Percentiles rank a stretch among this genome's conserved stretches.
Evolutionary conservation across 805 yeast genomes (phyloP).

Genomic region (Cyberlindnera euphorbiiphila): DNA sequence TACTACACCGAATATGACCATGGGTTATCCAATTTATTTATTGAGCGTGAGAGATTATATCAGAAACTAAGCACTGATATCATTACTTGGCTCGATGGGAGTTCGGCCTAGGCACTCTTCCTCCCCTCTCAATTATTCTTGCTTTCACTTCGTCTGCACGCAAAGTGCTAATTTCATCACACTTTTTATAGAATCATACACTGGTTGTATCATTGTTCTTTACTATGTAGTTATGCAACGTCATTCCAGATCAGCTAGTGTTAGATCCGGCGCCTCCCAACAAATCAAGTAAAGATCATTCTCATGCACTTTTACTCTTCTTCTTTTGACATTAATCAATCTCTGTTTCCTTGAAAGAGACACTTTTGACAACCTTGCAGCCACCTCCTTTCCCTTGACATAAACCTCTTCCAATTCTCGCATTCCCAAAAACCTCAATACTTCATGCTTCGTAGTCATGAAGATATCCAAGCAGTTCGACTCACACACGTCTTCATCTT

Average conservation of each 20-base stretch:
- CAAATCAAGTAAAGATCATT: conserved; percentile 12
- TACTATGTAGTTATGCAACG: no score
- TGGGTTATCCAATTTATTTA: conserved; percentile 20
- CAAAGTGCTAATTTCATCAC: neutral
- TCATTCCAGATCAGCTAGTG: conserved; percentile 9
- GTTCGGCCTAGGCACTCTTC: neutral
- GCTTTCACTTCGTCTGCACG: neutral
- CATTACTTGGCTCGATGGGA: conserved; percentile 20
- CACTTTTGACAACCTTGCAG: conserved; percentile 7
- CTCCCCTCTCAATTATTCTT: neutral
- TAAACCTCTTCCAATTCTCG: conserved; percentile 25
- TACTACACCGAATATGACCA: conserved; percentile 15
- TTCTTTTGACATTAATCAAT: conserved; percentile 15
- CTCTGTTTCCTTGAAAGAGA: conserved; percentile 5
- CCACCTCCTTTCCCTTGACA: conserved; percentile 11
- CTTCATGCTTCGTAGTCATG: conserved; percentile 11
- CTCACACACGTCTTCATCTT: conserved; percentile 7
- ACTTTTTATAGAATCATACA: neutral
- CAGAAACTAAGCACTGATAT: conserved; percentile 16
- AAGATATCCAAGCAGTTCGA: conserved; percentile 12
- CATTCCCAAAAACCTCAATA: conserved; percentile 20
- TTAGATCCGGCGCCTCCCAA: conserved; percentile 19
- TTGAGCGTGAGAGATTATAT: conserved; percentile 20
- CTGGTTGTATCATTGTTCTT: conserved; percentile 1
- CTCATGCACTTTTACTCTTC: conserved; percentile 10